These are phyloP conservation scores for Cardamine occulta DNA, from an alignment of 345 rosid species.

Conservation along the genomic window DNA sequence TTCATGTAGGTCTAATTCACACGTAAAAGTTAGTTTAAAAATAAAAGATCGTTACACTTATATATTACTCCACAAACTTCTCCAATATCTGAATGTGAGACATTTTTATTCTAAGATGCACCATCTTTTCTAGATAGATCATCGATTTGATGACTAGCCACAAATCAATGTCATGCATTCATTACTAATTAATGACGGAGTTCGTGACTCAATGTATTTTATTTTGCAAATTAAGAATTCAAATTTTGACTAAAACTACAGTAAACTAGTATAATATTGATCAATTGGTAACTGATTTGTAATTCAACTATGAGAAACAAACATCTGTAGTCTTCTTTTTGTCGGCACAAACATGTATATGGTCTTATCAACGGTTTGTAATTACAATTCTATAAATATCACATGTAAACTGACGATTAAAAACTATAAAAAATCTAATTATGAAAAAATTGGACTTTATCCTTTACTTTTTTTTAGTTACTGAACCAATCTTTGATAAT, in stretches of 20 bases:
- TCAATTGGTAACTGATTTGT: background rate
- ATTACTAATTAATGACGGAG: background rate
- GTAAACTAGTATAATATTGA: background rate
- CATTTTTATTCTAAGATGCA: no score
- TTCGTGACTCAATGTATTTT: background rate
- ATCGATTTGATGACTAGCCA: background rate
- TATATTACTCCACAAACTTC: no score
- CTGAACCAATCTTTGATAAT: background rate
- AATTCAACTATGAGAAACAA: background rate
- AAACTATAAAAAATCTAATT: background rate
- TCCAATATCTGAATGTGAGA: no score
- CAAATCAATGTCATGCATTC: slow-evolving; percentile 17
- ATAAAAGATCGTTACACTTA: no score
- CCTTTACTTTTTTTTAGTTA: background rate
- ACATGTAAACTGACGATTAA: background rate
- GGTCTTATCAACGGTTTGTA: background rate
- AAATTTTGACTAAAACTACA: background rate
- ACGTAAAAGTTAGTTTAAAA: no score
- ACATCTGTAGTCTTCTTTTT: no score
- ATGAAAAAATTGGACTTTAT: background rate
- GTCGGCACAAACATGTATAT: background rate
- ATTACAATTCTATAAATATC: background rate
- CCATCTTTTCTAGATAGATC: background rate
- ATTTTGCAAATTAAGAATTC: background rate
- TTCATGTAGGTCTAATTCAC: no score